These are phyloP conservation scores for Monosporozyma servazzii DNA, from an alignment of 805 yeast genomes.

Conservation along the genomic window DNA sequence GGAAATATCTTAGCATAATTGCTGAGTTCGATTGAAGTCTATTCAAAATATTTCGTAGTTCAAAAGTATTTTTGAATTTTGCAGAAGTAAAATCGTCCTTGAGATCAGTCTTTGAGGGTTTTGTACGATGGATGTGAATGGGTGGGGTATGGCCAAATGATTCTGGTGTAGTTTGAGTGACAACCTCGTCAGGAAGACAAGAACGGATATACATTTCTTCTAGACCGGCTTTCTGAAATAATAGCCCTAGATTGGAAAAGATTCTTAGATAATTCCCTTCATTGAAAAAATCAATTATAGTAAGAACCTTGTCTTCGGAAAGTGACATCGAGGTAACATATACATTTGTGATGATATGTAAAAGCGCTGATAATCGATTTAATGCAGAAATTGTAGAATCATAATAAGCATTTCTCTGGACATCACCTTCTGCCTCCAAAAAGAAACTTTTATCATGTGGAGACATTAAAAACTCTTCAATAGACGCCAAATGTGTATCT, in stretches of 20 bases:
- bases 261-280: constrained; percentile 32
- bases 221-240: constrained; percentile 42
- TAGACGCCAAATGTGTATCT: constrained; percentile 23
- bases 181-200: constrained; percentile 40
- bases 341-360: constrained; percentile 47
- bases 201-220: constrained; percentile 52
- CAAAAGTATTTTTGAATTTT: constrained; percentile 53
- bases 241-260: constrained; percentile 34
- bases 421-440: constrained; percentile 12
- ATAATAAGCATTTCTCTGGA: not conserved
- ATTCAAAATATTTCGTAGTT: constrained; percentile 42
- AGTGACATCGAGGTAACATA: constrained; percentile 46
- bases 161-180: constrained; percentile 31
- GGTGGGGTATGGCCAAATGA: constrained; percentile 34
- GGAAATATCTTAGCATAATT: constrained; percentile 35
- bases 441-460: constrained; percentile 21
- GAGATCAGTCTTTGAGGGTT: constrained; percentile 31
- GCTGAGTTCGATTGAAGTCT: constrained; percentile 40
- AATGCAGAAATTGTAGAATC: constrained; percentile 14
- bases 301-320: constrained; percentile 36
- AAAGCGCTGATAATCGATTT: constrained; percentile 33
- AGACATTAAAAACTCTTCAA: constrained; percentile 22
- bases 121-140: constrained; percentile 34
- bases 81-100: constrained; percentile 42
- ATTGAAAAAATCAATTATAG: constrained; percentile 21